phyloP scores from a whole-genome alignment of 2,329 filamentous ascomycete species.

The Exophiala xenobiotica region DNA sequence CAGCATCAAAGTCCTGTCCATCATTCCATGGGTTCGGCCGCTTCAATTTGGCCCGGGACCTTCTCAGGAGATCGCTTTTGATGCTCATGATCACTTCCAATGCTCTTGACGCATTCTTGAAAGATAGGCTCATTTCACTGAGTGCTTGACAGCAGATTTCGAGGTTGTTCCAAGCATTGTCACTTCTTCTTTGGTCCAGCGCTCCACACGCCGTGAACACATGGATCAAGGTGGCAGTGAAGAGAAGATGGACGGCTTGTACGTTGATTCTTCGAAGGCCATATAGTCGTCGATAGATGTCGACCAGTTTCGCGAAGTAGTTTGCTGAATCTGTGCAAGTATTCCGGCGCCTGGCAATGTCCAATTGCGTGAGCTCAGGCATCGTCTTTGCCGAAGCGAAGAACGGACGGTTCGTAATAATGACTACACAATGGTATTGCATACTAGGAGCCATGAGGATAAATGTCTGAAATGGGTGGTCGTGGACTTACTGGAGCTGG shows the following conservation, averaged over 20 bases:
- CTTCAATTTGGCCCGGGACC: conserved; percentile 13
- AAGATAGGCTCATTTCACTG: conserved; percentile 24
- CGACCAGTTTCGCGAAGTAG: conserved; percentile 18
- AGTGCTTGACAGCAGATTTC: conserved; percentile 27
- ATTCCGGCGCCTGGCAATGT: conserved; percentile 11
- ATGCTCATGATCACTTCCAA: conserved; percentile 27
- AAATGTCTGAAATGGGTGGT: neutral
- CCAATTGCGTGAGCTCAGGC: conserved; percentile 5
- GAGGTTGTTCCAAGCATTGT: conserved; percentile 21
- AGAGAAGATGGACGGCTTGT: conserved; percentile 28
- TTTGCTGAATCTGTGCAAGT: conserved; percentile 17
- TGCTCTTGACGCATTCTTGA: conserved; percentile 25
- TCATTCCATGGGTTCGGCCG: conserved; percentile 19
- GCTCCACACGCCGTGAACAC: conserved; percentile 25
- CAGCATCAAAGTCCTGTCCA: neutral
- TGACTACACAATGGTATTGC: conserved; percentile 27
- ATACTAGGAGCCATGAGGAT: conserved; percentile 17
- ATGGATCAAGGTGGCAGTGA: conserved; percentile 26
- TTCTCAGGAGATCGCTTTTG: conserved; percentile 26
- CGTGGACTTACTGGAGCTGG: conserved; percentile 17
- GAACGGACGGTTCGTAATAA: conserved; percentile 26
- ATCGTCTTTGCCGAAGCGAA: conserved; percentile 19
- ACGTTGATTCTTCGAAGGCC: conserved; percentile 25
- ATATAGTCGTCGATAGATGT: conserved; percentile 21
- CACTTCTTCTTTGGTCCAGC: conserved; percentile 13